These are phyloP conservation scores for Raffaelea albimanens DNA, from an alignment of 2,329 filamentous ascomycete species.

Conservation along the genomic window DNA sequence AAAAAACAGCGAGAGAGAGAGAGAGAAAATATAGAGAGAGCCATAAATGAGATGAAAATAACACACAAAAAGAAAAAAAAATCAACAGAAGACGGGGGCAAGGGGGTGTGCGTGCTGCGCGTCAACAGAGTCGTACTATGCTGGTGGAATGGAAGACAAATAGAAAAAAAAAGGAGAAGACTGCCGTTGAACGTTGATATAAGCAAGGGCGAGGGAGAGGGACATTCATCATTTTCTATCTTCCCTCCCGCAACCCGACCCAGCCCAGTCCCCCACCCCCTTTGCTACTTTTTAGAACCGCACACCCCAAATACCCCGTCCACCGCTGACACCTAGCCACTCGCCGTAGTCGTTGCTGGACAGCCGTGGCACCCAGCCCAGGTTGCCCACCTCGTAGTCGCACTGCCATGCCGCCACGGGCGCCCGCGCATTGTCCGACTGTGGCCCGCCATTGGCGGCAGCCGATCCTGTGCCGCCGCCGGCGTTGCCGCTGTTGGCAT, in stretches of 20 bases:
- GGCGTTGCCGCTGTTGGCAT: conserved; percentile 9
- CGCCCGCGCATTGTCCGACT: conserved; percentile 49
- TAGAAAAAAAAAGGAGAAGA: neutral
- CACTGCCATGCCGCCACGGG: conserved; percentile 75
- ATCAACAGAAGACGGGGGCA: too few relatives aligned
- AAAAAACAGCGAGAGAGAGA: too few relatives aligned
- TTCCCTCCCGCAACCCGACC: too few relatives aligned
- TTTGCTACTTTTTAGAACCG: conserved; percentile 18
- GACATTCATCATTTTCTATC: too few relatives aligned
- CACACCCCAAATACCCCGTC: conserved; percentile 73
- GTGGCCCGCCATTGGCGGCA: conserved; percentile 36
- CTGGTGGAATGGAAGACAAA: neutral
- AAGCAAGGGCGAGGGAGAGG: too few relatives aligned
- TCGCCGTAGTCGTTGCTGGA: conserved; percentile 63
- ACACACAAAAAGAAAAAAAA: too few relatives aligned
- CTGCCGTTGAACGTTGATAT: too few relatives aligned
- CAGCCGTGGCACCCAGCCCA: conserved; percentile 72
- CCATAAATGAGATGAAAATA: too few relatives aligned
- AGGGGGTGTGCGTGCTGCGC: too few relatives aligned
- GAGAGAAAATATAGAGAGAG: too few relatives aligned
- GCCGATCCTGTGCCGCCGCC: conserved; percentile 17
- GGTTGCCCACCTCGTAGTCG: conserved; percentile 77
- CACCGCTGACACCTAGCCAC: conserved; percentile 76
- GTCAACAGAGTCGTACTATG: too few relatives aligned
- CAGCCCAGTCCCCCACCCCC: too few relatives aligned